These are phyloP conservation scores for Carallia brachiata DNA, from an alignment of 345 rosid genomes.

Conservation along the genomic window DNA sequence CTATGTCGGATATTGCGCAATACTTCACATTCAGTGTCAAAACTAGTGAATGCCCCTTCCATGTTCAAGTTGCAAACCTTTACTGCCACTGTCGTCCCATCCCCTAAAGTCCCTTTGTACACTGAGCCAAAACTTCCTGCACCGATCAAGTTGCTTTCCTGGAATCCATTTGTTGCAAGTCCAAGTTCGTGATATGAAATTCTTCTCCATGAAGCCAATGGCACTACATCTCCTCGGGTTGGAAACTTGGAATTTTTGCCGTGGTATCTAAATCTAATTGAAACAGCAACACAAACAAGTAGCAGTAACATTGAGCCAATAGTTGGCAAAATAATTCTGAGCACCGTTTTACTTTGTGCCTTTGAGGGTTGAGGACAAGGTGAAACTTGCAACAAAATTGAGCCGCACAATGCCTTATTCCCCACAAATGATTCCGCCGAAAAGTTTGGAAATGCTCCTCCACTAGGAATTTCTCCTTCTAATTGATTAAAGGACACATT, in stretches of 20 bases:
- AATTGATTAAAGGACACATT: conserved; percentile 20
- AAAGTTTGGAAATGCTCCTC: conserved; percentile 19
- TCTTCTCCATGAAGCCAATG: conserved; percentile 5
- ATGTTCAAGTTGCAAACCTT: background rate
- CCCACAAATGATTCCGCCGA: conserved; percentile 15
- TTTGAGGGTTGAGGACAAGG: conserved; percentile 10
- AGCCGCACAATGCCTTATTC: conserved; percentile 14
- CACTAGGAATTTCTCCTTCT: conserved; percentile 24
- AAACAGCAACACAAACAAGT: background rate
- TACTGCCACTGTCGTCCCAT: background rate
- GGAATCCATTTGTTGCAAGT: conserved; percentile 12
- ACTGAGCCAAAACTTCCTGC: background rate
- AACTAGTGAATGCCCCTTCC: conserved; percentile 5
- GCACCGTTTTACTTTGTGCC: background rate
- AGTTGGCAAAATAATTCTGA: background rate
- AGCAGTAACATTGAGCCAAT: background rate
- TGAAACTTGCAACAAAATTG: background rate
- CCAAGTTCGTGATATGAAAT: conserved; percentile 10
- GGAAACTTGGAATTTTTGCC: background rate
- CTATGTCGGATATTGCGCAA: background rate
- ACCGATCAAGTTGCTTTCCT: conserved; percentile 10
- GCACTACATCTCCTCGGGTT: background rate
- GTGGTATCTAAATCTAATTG: background rate
- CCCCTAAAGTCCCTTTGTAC: background rate
- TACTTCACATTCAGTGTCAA: conserved; percentile 8